phyloP scores from a whole-genome alignment of 2,329 filamentous ascomycete genomes.

The Trichoderma sp. region DNA sequence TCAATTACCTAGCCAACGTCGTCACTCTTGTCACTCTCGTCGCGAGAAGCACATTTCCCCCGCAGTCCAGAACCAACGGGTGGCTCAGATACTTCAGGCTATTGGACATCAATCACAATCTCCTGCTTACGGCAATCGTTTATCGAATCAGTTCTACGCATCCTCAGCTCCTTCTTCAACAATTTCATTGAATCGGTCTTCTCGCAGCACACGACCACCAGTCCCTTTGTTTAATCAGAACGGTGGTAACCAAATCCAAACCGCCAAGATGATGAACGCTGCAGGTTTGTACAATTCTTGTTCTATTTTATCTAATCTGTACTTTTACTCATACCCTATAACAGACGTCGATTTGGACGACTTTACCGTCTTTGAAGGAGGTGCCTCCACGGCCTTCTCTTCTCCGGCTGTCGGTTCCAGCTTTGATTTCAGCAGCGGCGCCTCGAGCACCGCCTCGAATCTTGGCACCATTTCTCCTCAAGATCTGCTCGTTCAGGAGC shows the following conservation, averaged over 20 bases:
- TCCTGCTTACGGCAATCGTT: slow-evolving; percentile 61
- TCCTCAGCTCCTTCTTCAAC: slow-evolving; percentile 67
- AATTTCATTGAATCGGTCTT: slow-evolving; percentile 59
- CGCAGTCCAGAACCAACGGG: slow-evolving; percentile 60
- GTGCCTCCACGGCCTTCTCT: slow-evolving; percentile 55
- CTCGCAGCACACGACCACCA: slow-evolving; percentile 62
- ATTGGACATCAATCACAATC: slow-evolving; percentile 59
- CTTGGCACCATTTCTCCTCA: slow-evolving; percentile 80
- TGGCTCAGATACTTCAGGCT: slow-evolving; percentile 62
- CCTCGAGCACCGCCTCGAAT: slow-evolving; percentile 56
- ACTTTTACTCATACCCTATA: slow-evolving; percentile 36
- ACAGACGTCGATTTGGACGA: slow-evolving; percentile 61
- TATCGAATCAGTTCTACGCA: slow-evolving; percentile 66
- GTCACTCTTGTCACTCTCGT: slow-evolving; percentile 53
- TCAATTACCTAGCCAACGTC: slow-evolving; percentile 49
- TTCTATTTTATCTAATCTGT: slow-evolving; percentile 13
- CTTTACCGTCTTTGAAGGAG: slow-evolving; percentile 60
- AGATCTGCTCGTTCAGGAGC: slow-evolving; percentile 73
- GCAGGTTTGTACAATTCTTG: slow-evolving; percentile 40
- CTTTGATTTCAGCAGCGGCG: slow-evolving; percentile 56
- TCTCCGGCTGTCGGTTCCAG: slow-evolving; percentile 56
- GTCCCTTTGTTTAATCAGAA: slow-evolving; percentile 72
- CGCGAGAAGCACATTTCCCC: slow-evolving; percentile 45
- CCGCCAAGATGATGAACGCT: slow-evolving; percentile 51
- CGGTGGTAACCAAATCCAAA: slow-evolving; percentile 55